These are phyloP conservation scores for Radiomyces spectabilis DNA, from an alignment of 192 early-diverging fungal genomes.

Conservation along the genomic window DNA sequence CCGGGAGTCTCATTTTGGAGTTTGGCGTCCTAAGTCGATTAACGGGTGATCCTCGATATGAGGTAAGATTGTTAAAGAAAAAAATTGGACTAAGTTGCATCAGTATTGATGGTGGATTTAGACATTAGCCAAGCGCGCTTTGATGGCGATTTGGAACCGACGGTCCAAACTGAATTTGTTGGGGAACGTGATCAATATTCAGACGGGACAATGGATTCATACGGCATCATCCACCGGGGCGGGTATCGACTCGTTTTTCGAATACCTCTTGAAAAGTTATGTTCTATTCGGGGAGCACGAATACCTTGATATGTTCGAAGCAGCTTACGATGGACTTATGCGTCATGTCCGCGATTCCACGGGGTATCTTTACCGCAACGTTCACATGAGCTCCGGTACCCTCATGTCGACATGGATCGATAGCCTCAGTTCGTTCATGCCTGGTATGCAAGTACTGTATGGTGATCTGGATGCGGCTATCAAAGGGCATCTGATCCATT, in stretches of 20 bases:
- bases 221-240: slow-evolving; percentile 73
- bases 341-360: slow-evolving; percentile 54
- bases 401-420: slow-evolving; percentile 76
- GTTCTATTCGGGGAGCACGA: slow-evolving; percentile 79
- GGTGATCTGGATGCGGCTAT: slow-evolving; percentile 86
- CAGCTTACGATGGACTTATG: slow-evolving; percentile 62
- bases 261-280: slow-evolving; percentile 88
- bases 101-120: too few relatives aligned
- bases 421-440: slow-evolving; percentile 85
- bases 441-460: slow-evolving; percentile 82
- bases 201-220: slow-evolving; percentile 65
- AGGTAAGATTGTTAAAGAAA: too few relatives aligned
- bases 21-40: slow-evolving; percentile 88
- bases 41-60: slow-evolving; percentile 71
- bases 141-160: slow-evolving; percentile 70
- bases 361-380: slow-evolving; percentile 81
- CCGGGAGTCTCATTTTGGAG: slow-evolving; percentile 87
- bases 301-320: slow-evolving; percentile 70
- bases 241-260: slow-evolving; percentile 88
- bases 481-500: slow-evolving; percentile 73
- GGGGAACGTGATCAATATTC: slow-evolving; percentile 77
- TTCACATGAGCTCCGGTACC: slow-evolving; percentile 68
- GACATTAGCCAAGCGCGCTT: slow-evolving; percentile 55
- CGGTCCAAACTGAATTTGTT: slow-evolving; percentile 70
- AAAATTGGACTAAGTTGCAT: too few relatives aligned